Evolutionary conservation across 208 protist species (phyloP).

Genomic region (Angomonas desouzai): DNA sequence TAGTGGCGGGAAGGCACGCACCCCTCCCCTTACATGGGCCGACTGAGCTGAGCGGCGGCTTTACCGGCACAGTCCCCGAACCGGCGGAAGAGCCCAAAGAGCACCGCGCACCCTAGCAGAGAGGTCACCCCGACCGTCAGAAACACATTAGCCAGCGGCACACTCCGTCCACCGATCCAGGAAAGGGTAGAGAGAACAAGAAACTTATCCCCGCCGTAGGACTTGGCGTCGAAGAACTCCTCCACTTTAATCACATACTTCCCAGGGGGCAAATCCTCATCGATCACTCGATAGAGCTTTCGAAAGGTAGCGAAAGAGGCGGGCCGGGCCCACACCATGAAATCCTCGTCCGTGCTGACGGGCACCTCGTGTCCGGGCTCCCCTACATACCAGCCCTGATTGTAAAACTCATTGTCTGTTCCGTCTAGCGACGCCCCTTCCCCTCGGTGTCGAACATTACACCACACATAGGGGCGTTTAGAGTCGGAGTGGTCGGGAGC

Average conservation of each 20-base stretch:
- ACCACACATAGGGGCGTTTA: neutral
- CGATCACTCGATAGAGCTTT: slow-evolving; percentile 96
- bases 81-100: slow-evolving; percentile 40
- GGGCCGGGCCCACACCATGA: slow-evolving; percentile 98
- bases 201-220: slow-evolving; percentile 94
- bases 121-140: slow-evolving; percentile 86
- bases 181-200: slow-evolving; percentile 93
- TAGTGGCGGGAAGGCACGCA: neutral
- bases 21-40: neutral
- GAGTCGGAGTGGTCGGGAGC: neutral
- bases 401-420: slow-evolving; percentile 69
- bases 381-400: slow-evolving; percentile 82
- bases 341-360: slow-evolving; percentile 92
- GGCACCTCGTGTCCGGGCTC: slow-evolving; percentile 83
- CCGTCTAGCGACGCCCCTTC: slow-evolving; percentile 2
- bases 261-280: slow-evolving; percentile 72
- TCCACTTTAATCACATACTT: slow-evolving; percentile 87
- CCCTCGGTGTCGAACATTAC: neutral
- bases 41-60: neutral
- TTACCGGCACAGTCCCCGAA: slow-evolving; percentile 1
- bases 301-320: slow-evolving; percentile 95
- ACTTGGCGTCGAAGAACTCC: slow-evolving; percentile 87
- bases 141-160: slow-evolving; percentile 93
- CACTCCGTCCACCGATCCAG: slow-evolving; percentile 95
- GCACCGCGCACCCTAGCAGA: slow-evolving; percentile 66